Evolutionary conservation across 2,329 filamentous ascomycete species (phyloP).

Genomic region (Diaporthe sp.): DNA sequence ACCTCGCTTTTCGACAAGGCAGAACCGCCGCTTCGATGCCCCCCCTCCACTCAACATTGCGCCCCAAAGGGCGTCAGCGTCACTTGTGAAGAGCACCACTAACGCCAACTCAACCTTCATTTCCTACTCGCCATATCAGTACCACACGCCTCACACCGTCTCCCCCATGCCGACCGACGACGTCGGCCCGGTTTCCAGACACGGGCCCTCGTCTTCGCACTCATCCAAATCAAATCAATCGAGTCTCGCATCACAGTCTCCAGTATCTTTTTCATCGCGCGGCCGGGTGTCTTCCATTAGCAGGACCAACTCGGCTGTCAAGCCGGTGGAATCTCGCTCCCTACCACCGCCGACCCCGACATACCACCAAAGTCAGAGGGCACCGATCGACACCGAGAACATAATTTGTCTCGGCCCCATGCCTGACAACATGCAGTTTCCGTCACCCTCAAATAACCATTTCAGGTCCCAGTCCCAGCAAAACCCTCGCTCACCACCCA

Average conservation of each 20-base stretch:
- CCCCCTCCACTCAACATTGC: conserved; percentile 59
- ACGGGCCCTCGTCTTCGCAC: conserved; percentile 22
- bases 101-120: conserved; percentile 45
- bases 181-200: neutral
- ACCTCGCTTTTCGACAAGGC: conserved; percentile 58
- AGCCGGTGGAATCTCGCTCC: conserved; percentile 27
- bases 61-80: conserved; percentile 48
- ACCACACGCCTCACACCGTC: conserved; percentile 30
- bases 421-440: conserved; percentile 61
- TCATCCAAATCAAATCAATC: conserved; percentile 43
- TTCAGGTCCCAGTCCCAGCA: conserved; percentile 23
- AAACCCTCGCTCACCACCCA: conserved; percentile 23
- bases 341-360: conserved; percentile 48
- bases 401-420: conserved; percentile 69
- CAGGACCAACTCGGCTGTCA: conserved; percentile 47
- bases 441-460: conserved; percentile 46
- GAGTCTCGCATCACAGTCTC: conserved; percentile 42
- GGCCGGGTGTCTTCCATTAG: conserved; percentile 44
- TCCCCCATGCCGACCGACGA: conserved; percentile 26
- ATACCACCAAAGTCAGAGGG: conserved; percentile 55
- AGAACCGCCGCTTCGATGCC: conserved; percentile 54
- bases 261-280: conserved; percentile 12
- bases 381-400: conserved; percentile 65
- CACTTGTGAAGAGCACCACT: conserved; percentile 46
- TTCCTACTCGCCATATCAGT: conserved; percentile 35